Base-by-base conservation (phyloP, 306 rosid genomes). In the Trichosanthes truncata region DNA sequence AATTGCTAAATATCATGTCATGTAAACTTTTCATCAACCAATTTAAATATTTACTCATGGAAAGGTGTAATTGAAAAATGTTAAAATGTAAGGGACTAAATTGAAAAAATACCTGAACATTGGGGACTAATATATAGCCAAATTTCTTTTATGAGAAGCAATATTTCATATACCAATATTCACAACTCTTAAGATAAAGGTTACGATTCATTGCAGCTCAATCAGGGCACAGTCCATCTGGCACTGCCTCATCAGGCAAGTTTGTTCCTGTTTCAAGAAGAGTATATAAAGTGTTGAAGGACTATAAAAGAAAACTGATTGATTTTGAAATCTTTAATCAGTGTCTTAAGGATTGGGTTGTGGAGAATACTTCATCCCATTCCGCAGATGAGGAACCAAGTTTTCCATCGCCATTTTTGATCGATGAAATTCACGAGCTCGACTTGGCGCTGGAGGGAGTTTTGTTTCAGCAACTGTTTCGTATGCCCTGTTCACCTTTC, bases 381-480 rank as follows among this genome's bases (percentile, higher is more conserved):
- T 86, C 89, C 40, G 84, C 76, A 12, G 84, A 85, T 60, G 86
- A 86, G 38, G 87, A 86, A 79, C 91, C 84, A 59, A 62, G 52
- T 41, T 93, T 90, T 79, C 80, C 80, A 57, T 81, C 96, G 56
- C 97, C 93, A 25, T 94, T 92, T 63, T 76, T 88, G 17, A 85
- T 85, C 7, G 96, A 89, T 40, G 98, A 94, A 80, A 81, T 94
- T 85, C 88, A 85, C 76, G 87, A 92, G 85, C 92, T 94, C n/a
- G 97, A 94, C 83, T 62, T 94, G 51, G 98, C 98, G 45, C 78
- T 94, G 72, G 98, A 94, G 81, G 97, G 98, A 56, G 87, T 85
- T 84, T 80, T 90, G 65, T 88, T 94, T 83, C 97, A 94, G 87
- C 98, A 94, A 81, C 91, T 94, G 9, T 71, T 90, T 55, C 96